Conservation (phyloP, 441 rosid species). For the Populus tomentosa region DNA sequence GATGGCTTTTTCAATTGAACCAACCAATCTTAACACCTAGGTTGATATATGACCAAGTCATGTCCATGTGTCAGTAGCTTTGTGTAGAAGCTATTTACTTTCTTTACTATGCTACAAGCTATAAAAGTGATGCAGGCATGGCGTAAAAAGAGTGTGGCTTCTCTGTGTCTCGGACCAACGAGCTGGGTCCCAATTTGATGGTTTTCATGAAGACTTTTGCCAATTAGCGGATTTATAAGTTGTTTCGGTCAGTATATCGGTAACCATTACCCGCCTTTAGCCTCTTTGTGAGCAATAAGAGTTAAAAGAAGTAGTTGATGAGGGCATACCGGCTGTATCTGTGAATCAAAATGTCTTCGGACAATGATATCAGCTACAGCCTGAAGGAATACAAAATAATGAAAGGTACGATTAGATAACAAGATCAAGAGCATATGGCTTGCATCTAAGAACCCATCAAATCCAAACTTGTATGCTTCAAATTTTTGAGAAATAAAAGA, state of each 20-base stretch:
- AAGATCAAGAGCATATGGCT: not conserved
- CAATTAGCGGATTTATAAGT: not conserved
- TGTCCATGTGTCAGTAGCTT: not conserved
- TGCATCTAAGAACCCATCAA: not conserved
- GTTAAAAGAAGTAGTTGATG: slow-evolving; percentile 7
- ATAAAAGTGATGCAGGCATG: not conserved
- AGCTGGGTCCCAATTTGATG: not conserved
- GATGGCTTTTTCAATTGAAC: not conserved
- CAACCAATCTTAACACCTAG: not conserved
- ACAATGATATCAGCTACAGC: slow-evolving; percentile 81
- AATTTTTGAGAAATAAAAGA: not conserved
- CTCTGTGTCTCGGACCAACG: not conserved
- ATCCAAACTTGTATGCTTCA: not conserved
- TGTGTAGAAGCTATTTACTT: not conserved
- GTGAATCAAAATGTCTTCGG: slow-evolving; percentile 57
- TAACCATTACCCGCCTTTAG: not conserved
- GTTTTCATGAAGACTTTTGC: not conserved
- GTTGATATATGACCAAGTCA: not conserved
- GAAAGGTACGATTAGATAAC: not conserved
- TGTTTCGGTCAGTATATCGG: not conserved
- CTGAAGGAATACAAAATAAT: slow-evolving; percentile 38
- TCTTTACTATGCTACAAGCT: not conserved
- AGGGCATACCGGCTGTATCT: slow-evolving; percentile 61
- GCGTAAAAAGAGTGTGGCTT: not conserved
- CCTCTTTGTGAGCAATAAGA: not conserved